Percentiles rank a stretch among this genome's conserved stretches.
These are phyloP conservation scores for Macadamia tetraphylla DNA, from an alignment of 164 flowering plant genomes.

Conservation along the genomic window DNA sequence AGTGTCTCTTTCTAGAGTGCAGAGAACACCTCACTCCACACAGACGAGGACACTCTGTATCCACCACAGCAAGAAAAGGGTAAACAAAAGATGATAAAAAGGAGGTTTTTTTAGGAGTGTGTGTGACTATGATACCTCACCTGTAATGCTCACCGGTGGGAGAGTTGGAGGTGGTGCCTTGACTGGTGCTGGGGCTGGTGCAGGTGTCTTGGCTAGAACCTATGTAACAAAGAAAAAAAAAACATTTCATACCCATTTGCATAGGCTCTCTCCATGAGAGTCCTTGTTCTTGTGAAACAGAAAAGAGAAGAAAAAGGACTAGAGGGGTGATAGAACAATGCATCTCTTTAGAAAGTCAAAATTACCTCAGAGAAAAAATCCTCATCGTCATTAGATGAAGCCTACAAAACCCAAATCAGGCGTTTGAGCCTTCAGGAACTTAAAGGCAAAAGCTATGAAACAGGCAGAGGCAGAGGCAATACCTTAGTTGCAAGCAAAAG, in stretches of 20 bases:
- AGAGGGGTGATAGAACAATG: no score
- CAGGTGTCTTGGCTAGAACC: background rate
- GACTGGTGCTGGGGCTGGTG: constrained; percentile 6
- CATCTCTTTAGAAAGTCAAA: no score
- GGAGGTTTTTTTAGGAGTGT: no score
- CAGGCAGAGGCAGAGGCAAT: background rate
- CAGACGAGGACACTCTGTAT: constrained; percentile 37
- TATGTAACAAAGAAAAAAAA: background rate
- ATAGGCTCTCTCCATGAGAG: no score
- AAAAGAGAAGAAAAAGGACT: no score
- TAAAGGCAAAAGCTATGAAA: background rate
- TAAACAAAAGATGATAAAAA: no score
- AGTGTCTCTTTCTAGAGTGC: constrained; percentile 37
- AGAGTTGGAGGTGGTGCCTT: constrained; percentile 1
- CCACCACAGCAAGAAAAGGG: background rate
- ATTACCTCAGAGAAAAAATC: constrained; percentile 6
- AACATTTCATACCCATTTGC: no score
- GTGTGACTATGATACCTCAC: background rate
- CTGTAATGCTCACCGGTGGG: constrained; percentile 15
- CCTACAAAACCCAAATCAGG: constrained; percentile 1
- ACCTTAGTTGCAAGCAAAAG: constrained; percentile 22
- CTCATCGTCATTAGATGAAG: constrained; percentile 10
- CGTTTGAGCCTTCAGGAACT: background rate
- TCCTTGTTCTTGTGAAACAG: no score
- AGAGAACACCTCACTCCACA: constrained; percentile 35